Conservation (phyloP, 192 early-diverging fungal genomes). For the Oehlia diaphana region DNA sequence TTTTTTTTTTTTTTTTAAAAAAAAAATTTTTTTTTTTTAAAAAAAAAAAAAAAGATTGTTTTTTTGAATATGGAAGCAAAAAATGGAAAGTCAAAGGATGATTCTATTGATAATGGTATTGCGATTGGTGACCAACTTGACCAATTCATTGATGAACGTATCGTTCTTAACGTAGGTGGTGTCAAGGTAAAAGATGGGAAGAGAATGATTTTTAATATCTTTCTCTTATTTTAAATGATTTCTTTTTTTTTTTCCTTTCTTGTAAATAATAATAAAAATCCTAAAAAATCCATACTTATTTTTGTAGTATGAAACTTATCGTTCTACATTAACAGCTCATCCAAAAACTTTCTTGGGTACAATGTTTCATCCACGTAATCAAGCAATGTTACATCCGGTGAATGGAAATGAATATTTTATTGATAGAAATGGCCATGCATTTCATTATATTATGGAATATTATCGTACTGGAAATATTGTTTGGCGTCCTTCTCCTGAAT, state of each 20-base stretch:
- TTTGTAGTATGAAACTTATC: slow-evolving; percentile 26
- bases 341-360: slow-evolving; percentile 29
- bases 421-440: slow-evolving; percentile 29
- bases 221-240: too few species aligned
- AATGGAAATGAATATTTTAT: slow-evolving; percentile 31
- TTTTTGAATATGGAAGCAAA: background rate
- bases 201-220: background rate
- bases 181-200: background rate
- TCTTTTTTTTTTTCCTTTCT: too few species aligned
- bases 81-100: background rate
- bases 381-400: slow-evolving; percentile 18
- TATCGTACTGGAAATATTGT: slow-evolving; percentile 25
- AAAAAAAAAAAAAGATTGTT: background rate
- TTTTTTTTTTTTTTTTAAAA: too few species aligned
- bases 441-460: slow-evolving; percentile 28
- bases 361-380: slow-evolving; percentile 28
- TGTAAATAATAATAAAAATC: too few species aligned
- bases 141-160: slow-evolving; percentile 3
- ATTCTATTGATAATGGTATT: background rate
- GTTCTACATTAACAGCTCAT: slow-evolving; percentile 20
- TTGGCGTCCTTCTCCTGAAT: slow-evolving; percentile 5
- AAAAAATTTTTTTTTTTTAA: background rate
- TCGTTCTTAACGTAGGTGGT: slow-evolving; percentile 25
- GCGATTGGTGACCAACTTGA: background rate
- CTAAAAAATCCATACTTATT: background rate